Evolutionary conservation across 495 filamentous ascomycete genomes (phyloP).

Genomic region (Xylaria intraflava): DNA sequence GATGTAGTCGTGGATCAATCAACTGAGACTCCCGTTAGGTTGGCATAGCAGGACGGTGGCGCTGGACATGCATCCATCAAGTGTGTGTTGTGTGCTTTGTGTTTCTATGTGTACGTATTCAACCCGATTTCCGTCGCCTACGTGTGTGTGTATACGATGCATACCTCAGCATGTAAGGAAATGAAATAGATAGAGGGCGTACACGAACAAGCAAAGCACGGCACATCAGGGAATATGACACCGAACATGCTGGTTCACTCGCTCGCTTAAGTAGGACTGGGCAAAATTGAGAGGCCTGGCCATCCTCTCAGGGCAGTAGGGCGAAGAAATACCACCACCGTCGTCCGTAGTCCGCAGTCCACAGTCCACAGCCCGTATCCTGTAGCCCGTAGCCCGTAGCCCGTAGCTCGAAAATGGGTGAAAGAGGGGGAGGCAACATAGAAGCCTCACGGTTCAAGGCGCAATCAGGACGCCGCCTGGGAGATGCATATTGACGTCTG

Average conservation of each 20-base stretch:
- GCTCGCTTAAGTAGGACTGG: neutral
- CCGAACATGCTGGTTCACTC: neutral
- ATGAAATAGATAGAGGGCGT: neutral
- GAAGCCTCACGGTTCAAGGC: neutral
- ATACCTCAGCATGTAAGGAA: neutral
- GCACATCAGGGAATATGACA: neutral
- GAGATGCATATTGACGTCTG: slow-evolving; percentile 7
- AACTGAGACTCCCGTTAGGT: slow-evolving; percentile 28
- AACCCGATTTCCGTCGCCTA: neutral
- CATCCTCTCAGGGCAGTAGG: neutral
- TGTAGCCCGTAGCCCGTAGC: neutral
- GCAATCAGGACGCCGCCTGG: neutral
- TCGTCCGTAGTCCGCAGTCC: too few relatives aligned
- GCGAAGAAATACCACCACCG: neutral
- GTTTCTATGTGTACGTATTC: neutral
- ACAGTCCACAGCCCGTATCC: neutral
- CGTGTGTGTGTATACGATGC: neutral
- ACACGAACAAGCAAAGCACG: neutral
- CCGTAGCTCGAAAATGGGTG: too few relatives aligned
- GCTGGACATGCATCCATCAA: slow-evolving; percentile 10
- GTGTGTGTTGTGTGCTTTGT: neutral
- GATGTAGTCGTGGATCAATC: slow-evolving; percentile 24
- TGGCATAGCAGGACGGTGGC: slow-evolving; percentile 15
- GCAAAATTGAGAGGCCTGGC: neutral
- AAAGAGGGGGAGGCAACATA: slow-evolving; percentile 1